Evolutionary conservation across 179 eudicot species (phyloP).

Genomic region (Sideroxylon spinosum): DNA sequence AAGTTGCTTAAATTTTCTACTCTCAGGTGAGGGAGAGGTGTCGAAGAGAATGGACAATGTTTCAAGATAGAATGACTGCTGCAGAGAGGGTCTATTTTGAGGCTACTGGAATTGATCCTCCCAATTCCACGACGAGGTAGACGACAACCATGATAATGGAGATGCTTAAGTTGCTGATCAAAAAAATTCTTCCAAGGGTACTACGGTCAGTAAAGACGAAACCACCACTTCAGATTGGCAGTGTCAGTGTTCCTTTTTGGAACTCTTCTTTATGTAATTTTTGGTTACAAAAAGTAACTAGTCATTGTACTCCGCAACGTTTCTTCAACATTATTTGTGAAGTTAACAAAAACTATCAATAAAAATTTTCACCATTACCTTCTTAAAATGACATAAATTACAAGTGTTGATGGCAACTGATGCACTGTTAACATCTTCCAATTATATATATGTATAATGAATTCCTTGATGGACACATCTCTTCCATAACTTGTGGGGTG

Average conservation of each 20-base stretch:
- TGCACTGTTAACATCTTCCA: no score
- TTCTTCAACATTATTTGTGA: background rate
- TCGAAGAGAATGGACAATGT: conserved; percentile 64
- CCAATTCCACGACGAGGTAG: conserved; percentile 37
- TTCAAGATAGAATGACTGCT: conserved; percentile 50
- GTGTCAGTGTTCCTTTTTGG: background rate
- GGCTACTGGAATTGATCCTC: conserved; percentile 47
- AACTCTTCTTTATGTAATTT: background rate
- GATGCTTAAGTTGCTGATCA: background rate
- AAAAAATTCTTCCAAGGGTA: background rate
- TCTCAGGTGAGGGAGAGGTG: conserved; percentile 74
- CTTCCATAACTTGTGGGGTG: background rate
- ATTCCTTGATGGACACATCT: background rate
- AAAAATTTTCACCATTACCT: background rate
- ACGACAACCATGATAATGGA: background rate
- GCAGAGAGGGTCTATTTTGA: conserved; percentile 60
- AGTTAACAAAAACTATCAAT: background rate
- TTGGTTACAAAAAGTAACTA: background rate
- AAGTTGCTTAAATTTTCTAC: conserved; percentile 4
- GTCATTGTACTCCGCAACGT: background rate
- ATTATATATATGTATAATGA: no score
- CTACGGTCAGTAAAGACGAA: background rate
- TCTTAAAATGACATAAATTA: no score
- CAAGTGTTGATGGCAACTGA: no score
- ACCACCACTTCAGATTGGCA: no score